A percentile compares a stretch with the other conserved stretches of the same genome.
Evolutionary conservation across 139 green algal species (phyloP).

Genomic region (Micromonas commoda): DNA sequence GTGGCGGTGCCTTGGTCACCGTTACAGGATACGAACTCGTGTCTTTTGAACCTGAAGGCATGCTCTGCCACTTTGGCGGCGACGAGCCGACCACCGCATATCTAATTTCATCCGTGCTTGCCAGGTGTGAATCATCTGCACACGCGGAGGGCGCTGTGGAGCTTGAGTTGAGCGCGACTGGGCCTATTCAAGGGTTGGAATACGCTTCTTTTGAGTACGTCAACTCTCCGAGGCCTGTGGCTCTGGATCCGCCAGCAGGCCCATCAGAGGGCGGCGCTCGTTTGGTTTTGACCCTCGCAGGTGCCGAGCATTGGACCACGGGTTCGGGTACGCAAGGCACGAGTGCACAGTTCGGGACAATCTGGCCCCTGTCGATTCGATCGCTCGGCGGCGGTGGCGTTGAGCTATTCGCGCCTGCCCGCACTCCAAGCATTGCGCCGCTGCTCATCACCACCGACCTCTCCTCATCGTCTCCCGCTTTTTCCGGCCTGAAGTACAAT

Average conservation of each 20-base stretch:
- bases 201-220: not conserved
- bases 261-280: not conserved
- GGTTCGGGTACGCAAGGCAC: too few species aligned
- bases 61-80: slow-evolving; percentile 14
- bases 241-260: not conserved
- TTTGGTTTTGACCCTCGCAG: not conserved
- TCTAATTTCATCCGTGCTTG: not conserved
- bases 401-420: too few species aligned
- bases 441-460: too few species aligned
- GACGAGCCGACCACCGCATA: not conserved
- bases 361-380: too few species aligned
- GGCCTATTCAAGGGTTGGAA: not conserved
- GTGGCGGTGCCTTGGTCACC: not conserved
- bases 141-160: not conserved
- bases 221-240: not conserved
- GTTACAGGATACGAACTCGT: not conserved
- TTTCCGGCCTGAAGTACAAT: too few species aligned
- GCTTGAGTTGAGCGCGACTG: not conserved
- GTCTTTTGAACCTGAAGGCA: not conserved
- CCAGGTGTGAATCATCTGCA: not conserved
- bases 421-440: too few species aligned
- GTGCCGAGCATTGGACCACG: not conserved
- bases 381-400: too few species aligned
- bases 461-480: too few species aligned
- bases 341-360: too few species aligned